Percentiles rank a stretch among this genome's conserved stretches.
Conservation (phyloP, 345 rosid species). For the Heritiera littoralis region DNA sequence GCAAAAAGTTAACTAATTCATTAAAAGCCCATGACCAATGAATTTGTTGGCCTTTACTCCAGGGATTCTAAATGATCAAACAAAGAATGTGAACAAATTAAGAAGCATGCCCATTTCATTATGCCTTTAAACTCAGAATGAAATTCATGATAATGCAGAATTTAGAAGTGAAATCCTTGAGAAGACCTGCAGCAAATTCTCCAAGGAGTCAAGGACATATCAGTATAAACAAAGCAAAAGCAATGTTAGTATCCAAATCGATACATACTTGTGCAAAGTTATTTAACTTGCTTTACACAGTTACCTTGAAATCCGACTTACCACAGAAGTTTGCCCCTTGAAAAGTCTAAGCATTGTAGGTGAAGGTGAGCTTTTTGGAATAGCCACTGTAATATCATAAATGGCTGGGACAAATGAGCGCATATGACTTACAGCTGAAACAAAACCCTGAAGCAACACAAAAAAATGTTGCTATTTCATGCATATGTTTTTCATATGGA, state of each 20-base stretch:
- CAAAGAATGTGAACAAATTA: background rate
- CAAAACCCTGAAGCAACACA: conserved; percentile 99
- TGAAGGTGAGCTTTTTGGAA: conserved; percentile 68
- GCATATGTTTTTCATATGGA: background rate
- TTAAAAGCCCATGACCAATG: background rate
- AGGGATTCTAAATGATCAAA: background rate
- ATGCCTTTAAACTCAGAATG: background rate
- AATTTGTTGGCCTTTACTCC: background rate
- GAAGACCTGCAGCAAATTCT: background rate
- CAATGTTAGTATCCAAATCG: conserved; percentile 7
- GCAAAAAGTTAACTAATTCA: background rate
- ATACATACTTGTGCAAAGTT: background rate
- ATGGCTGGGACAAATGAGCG: conserved; percentile 94
- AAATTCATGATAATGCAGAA: background rate
- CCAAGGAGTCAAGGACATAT: background rate
- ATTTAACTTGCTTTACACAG: conserved; percentile 7
- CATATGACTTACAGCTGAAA: conserved; percentile 88
- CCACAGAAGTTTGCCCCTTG: conserved; percentile 89
- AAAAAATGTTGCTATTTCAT: too few species aligned
- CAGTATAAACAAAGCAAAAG: conserved; percentile 7
- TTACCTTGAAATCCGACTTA: conserved; percentile 40
- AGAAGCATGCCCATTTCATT: background rate
- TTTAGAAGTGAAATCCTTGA: background rate
- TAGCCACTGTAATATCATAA: conserved; percentile 82
- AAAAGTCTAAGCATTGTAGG: conserved; percentile 87